Percentiles rank a stretch among this genome's conserved stretches.
Evolutionary conservation across 1,284 basidiomycete genomes (phyloP).

Genomic region (Ceratobasidium sp.): DNA sequence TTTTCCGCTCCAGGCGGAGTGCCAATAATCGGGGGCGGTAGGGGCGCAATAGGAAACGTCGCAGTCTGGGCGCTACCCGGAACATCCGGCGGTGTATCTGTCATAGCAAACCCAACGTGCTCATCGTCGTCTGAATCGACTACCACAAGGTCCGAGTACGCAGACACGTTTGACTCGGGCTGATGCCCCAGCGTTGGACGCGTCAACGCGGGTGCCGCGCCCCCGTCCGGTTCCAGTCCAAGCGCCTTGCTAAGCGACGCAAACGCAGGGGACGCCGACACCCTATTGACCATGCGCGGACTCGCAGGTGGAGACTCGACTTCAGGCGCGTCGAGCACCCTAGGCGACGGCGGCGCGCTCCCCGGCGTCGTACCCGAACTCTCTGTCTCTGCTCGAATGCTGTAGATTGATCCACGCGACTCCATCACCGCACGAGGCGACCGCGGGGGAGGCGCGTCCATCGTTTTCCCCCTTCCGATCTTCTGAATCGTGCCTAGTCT

Average conservation of each 20-base stretch:
- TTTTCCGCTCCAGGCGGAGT: conserved; percentile 20
- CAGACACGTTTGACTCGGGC: conserved; percentile 7
- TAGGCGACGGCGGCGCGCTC: background rate
- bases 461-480: conserved; percentile 37
- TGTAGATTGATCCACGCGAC: conserved; percentile 20
- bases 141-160: conserved; percentile 24
- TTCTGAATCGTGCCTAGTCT: conserved; percentile 38
- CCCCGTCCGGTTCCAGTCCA: conserved; percentile 9
- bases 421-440: conserved; percentile 8
- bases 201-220: background rate
- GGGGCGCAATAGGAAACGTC: conserved; percentile 22
- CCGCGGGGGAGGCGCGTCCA: conserved; percentile 11
- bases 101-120: conserved; percentile 14
- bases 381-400: conserved; percentile 29
- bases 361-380: conserved; percentile 19
- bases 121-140: conserved; percentile 18
- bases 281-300: conserved; percentile 32
- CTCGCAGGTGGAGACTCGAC: conserved; percentile 30
- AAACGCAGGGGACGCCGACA: conserved; percentile 30
- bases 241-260: conserved; percentile 31
- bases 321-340: conserved; percentile 9
- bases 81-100: background rate
- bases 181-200: background rate
- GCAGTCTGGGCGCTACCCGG: conserved; percentile 35
- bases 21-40: conserved; percentile 28